Evolutionary conservation across 495 filamentous ascomycete genomes (phyloP).

Genomic region (Delitschia confertaspora): DNA sequence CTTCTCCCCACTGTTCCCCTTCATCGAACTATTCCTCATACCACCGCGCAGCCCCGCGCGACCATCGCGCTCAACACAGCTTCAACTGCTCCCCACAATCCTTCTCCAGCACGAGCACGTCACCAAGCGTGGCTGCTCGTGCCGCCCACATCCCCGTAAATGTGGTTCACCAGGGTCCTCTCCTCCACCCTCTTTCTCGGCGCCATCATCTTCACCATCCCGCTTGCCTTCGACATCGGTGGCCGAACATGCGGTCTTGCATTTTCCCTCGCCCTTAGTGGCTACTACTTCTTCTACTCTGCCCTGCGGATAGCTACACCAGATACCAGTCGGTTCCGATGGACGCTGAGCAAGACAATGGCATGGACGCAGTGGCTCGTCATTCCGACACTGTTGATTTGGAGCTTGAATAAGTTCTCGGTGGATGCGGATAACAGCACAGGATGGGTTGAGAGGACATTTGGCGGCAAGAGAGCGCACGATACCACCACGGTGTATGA

Average conservation of each 20-base stretch:
- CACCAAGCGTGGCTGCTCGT: no score
- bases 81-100: constrained; percentile 16
- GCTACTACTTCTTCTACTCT: constrained; percentile 85
- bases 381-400: constrained; percentile 78
- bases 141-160: no score
- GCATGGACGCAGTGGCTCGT: constrained; percentile 72
- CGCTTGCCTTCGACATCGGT: constrained; percentile 93
- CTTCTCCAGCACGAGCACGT: no score
- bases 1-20: constrained; percentile 1
- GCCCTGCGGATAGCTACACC: constrained; percentile 71
- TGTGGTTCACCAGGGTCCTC: constrained; percentile 33
- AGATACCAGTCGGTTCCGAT: constrained; percentile 65
- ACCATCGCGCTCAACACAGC: constrained; percentile 18
- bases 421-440: constrained; percentile 64
- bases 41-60: constrained; percentile 4
- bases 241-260: constrained; percentile 87
- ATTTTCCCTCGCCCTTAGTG: constrained; percentile 76
- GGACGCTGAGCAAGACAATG: constrained; percentile 52
- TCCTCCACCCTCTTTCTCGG: constrained; percentile 63
- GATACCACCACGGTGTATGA: constrained; percentile 58
- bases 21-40: constrained; percentile 20
- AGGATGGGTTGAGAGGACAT: constrained; percentile 73
- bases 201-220: constrained; percentile 84
- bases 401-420: constrained; percentile 87
- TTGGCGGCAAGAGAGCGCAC: constrained; percentile 56